A percentile compares a stretch with the other conserved stretches of the same genome.
phyloP scores from a whole-genome alignment of 345 rosid genomes.

The Lepidium aucheri region DNA sequence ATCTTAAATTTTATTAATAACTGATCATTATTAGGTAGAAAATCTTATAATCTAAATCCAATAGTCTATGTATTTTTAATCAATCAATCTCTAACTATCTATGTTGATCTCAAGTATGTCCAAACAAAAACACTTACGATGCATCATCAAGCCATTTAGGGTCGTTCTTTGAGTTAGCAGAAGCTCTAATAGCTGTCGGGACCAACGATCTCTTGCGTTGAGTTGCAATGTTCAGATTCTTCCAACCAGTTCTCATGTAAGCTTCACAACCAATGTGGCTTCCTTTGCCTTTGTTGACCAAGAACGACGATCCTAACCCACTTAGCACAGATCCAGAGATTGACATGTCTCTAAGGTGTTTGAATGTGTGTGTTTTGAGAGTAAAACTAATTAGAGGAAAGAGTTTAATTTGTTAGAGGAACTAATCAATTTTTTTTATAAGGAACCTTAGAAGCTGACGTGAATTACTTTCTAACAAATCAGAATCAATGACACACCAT shows the following conservation, averaged over 20 bases:
- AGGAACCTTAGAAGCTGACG: too few relatives aligned
- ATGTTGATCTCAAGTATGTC: not conserved
- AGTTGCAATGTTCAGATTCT: conserved; percentile 5
- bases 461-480: too few relatives aligned
- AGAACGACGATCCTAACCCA: conserved; percentile 11
- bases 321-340: conserved; percentile 17
- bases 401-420: too few relatives aligned
- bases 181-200: too few relatives aligned
- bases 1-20: too few relatives aligned
- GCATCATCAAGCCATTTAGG: conserved; percentile 29
- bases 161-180: too few relatives aligned
- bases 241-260: not conserved
- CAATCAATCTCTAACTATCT: not conserved
- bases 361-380: not conserved
- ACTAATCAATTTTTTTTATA: too few relatives aligned
- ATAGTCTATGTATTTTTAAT: not conserved
- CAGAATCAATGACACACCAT: too few relatives aligned
- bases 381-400: not conserved
- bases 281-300: not conserved
- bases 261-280: not conserved
- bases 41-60: too few relatives aligned
- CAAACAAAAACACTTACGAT: conserved; percentile 12
- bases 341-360: not conserved
- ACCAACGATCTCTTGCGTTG: conserved; percentile 1
- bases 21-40: too few relatives aligned